phyloP scores from a whole-genome alignment of 768 basidiomycete genomes.

The Phlegmacium glaucopus region DNA sequence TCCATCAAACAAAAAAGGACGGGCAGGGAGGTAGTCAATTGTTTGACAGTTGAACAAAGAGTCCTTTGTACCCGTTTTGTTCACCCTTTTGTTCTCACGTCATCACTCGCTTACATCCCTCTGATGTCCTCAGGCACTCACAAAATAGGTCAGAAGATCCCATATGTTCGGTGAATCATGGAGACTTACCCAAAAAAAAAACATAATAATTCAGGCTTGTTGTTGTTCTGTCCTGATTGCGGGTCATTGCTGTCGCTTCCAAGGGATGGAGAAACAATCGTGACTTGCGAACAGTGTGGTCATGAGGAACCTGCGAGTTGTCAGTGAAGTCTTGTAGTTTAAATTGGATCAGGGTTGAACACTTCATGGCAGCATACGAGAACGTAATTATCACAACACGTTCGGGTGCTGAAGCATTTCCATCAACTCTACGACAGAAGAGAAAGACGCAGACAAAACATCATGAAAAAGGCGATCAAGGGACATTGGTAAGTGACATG shows the following conservation, averaged over 20 bases:
- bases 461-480: conserved; percentile 70
- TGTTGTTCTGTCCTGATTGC: conserved; percentile 93
- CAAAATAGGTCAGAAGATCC: conserved; percentile 35
- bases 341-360: not conserved
- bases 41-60: too few relatives aligned
- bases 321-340: conserved; percentile 41
- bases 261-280: conserved; percentile 63
- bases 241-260: conserved; percentile 88
- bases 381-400: conserved; percentile 86
- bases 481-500: conserved; percentile 38
- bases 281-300: conserved; percentile 86
- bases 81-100: too few relatives aligned
- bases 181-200: conserved; percentile 5
- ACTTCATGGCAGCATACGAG: conserved; percentile 69
- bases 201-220: conserved; percentile 76
- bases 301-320: conserved; percentile 86
- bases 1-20: too few relatives aligned
- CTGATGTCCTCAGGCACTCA: conserved; percentile 21
- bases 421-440: conserved; percentile 82
- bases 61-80: too few relatives aligned
- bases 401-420: conserved; percentile 93
- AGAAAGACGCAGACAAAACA: conserved; percentile 85
- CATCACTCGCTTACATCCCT: too few relatives aligned
- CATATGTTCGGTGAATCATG: not conserved
- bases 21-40: too few relatives aligned